Conservation (phyloP, 2,329 filamentous ascomycete species). For the Sarocladiaceae sp. region DNA sequence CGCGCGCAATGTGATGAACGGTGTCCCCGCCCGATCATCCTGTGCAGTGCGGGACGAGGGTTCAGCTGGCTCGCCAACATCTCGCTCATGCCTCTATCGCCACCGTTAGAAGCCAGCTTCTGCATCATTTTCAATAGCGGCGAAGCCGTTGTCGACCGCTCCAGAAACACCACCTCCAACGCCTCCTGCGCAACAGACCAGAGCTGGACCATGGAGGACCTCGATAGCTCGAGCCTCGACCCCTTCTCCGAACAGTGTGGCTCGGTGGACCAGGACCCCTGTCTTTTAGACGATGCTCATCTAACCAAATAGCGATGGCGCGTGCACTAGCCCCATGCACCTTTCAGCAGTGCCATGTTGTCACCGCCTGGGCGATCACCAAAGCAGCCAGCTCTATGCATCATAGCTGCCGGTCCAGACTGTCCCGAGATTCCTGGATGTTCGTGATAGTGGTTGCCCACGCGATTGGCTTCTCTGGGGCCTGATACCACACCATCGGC, state of each 20-base stretch:
- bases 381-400: background rate
- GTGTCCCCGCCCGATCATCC: too few species aligned
- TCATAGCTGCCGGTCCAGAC: background rate
- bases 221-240: conserved; percentile 6
- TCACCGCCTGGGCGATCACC: background rate
- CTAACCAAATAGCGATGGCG: conserved; percentile 1
- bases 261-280: conserved; percentile 5
- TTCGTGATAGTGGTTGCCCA: conserved; percentile 2
- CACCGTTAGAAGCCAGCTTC: background rate
- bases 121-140: background rate
- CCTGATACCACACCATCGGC: too few species aligned
- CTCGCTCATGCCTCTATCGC: too few species aligned
- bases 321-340: background rate
- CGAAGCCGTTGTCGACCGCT: conserved; percentile 1
- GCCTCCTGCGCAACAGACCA: background rate
- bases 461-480: too few species aligned
- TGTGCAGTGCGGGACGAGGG: too few species aligned
- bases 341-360: conserved; percentile 8
- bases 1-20: too few species aligned
- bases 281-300: conserved; percentile 2
- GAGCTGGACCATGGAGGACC: background rate
- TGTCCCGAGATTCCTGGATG: background rate
- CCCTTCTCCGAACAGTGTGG: background rate
- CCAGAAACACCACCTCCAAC: background rate
- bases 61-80: too few species aligned